Conservation (phyloP, 2,329 filamentous ascomycete species). For the Talaromyces piceae region DNA sequence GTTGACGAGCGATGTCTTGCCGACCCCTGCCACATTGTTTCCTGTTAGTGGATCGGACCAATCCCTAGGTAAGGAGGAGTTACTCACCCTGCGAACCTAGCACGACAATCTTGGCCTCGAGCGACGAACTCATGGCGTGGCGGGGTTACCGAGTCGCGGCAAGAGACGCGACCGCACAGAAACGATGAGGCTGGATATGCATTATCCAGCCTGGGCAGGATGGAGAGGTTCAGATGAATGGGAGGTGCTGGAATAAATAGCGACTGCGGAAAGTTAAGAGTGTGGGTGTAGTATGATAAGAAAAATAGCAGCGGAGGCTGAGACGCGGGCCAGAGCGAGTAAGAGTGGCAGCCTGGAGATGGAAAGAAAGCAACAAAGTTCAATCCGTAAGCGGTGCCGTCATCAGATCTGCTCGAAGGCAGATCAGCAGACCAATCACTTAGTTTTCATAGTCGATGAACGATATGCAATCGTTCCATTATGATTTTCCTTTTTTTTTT, state of each 20-base stretch:
- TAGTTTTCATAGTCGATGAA: no score
- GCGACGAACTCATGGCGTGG: conserved; percentile 40
- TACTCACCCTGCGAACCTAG: conserved; percentile 43
- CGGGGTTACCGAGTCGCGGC: conserved; percentile 15
- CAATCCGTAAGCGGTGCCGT: background rate
- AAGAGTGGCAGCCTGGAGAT: background rate
- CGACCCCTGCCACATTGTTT: conserved; percentile 43
- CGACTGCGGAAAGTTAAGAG: no score
- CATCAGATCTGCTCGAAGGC: background rate
- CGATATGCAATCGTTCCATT: background rate
- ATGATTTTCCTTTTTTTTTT: background rate
- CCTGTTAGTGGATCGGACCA: no score
- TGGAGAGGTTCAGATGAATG: background rate
- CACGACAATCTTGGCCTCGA: conserved; percentile 48
- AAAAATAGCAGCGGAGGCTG: background rate
- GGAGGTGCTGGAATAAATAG: background rate
- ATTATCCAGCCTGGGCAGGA: conserved; percentile 11
- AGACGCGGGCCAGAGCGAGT: background rate
- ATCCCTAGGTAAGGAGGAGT: background rate
- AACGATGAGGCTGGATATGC: conserved; percentile 20
- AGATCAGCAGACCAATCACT: background rate
- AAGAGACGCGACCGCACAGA: conserved; percentile 20
- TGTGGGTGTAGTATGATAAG: background rate
- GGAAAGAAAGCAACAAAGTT: no score
- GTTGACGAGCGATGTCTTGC: conserved; percentile 46